Percentiles rank a stretch among this genome's conserved stretches.
Conservation (phyloP, 345 rosid genomes). For the Boechera stricta region DNA sequence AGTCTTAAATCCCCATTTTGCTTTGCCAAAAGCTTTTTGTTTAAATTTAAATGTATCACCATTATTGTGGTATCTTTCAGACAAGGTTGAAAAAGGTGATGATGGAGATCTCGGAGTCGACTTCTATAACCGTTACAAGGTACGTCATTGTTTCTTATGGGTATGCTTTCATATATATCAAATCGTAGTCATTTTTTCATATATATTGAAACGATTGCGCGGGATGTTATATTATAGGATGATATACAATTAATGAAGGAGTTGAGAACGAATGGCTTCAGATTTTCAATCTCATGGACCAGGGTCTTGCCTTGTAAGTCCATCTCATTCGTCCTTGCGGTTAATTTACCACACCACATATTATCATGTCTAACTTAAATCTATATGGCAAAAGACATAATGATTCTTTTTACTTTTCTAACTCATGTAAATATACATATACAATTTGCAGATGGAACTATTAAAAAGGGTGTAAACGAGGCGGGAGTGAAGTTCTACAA, state of each 20-base stretch:
- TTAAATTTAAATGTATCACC: not conserved
- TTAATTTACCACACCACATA: not conserved
- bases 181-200: not conserved
- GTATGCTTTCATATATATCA: not conserved
- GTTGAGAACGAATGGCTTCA: constrained; percentile 41
- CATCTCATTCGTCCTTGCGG: constrained; percentile 1
- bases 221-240: constrained; percentile 23
- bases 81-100: constrained; percentile 22
- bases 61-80: constrained; percentile 21
- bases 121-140: constrained; percentile 46
- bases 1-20: not conserved
- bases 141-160: not conserved
- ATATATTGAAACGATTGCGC: not conserved
- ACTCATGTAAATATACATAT: not conserved
- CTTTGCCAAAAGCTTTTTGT: not conserved
- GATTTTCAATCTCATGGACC: constrained; percentile 48
- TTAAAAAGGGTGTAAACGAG: constrained; percentile 45
- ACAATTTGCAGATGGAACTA: constrained; percentile 45
- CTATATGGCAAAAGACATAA: not conserved
- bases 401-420: not conserved
- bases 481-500: constrained; percentile 50
- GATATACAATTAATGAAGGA: constrained; percentile 45
- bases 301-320: constrained; percentile 46
- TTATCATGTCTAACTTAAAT: not conserved
- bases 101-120: constrained; percentile 40